phyloP scores from a whole-genome alignment of 257 asterid genomes.

The Solanum stenotomum region DNA sequence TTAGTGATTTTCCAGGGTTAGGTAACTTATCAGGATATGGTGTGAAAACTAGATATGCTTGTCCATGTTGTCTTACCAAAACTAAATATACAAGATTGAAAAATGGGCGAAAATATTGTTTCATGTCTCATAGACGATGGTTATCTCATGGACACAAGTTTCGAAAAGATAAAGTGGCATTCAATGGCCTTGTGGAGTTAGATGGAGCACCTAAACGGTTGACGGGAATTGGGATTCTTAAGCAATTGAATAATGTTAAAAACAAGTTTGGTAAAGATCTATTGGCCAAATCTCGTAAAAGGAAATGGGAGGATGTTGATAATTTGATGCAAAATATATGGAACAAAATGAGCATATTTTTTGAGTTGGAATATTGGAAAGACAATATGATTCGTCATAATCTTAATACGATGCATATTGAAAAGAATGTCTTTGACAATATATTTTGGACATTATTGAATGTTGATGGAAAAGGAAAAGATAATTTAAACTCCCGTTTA shows the following conservation, averaged over 20 bases:
- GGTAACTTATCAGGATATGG: no score
- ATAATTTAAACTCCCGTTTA: neutral
- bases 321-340: neutral
- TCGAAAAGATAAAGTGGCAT: no score
- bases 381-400: neutral
- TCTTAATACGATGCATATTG: constrained; percentile 5
- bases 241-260: no score
- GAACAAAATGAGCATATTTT: constrained; percentile 1
- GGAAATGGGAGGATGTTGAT: neutral
- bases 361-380: constrained; percentile 6
- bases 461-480: neutral
- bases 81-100: no score
- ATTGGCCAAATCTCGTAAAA: no score
- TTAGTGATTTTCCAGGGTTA: no score
- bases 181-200: neutral
- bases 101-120: no score
- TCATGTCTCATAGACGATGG: no score
- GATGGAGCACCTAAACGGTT: neutral
- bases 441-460: neutral
- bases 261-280: no score
- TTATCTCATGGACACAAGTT: no score
- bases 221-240: neutral
- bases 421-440: neutral
- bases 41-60: no score
- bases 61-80: no score